Evolutionary conservation across 208 protist genomes (phyloP).

Genomic region (Trypanosoma theileri): DNA sequence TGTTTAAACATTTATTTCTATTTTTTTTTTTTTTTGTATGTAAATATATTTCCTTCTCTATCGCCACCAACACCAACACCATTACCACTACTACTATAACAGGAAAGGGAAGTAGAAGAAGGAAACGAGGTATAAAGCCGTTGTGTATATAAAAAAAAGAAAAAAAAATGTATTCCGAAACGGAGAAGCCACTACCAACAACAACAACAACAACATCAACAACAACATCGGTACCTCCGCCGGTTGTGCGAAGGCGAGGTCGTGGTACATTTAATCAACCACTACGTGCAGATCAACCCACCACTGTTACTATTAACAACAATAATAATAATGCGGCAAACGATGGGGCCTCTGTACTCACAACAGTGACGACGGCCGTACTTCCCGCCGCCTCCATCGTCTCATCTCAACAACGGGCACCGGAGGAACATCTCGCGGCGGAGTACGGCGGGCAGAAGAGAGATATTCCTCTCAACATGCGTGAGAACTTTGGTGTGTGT

Average conservation of each 20-base stretch:
- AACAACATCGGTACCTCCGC: conserved; percentile 19
- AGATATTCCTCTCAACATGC: conserved; percentile 48
- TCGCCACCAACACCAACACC: too few species aligned
- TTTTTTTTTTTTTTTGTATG: too few species aligned
- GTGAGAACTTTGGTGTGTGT: conserved; percentile 44
- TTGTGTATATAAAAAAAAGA: neutral
- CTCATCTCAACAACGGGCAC: conserved; percentile 12
- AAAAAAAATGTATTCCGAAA: neutral
- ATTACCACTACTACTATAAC: too few species aligned
- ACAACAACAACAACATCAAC: neutral
- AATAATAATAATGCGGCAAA: conserved; percentile 5
- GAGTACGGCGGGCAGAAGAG: conserved; percentile 47
- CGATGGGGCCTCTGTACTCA: conserved; percentile 52
- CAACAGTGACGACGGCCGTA: conserved; percentile 47
- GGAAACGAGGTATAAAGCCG: too few species aligned
- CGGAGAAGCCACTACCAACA: neutral
- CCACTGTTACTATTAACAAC: conserved; percentile 22
- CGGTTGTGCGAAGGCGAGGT: conserved; percentile 54
- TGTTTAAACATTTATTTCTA: too few species aligned
- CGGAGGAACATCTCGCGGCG: conserved; percentile 40
- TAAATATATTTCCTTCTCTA: too few species aligned
- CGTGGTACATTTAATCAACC: conserved; percentile 67
- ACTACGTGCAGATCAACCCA: conserved; percentile 66
- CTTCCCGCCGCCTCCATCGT: conserved; percentile 39
- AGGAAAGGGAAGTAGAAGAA: too few species aligned